Base-by-base conservation (phyloP, 2,329 filamentous ascomycete species). In the Aspergillus tamarii region DNA sequence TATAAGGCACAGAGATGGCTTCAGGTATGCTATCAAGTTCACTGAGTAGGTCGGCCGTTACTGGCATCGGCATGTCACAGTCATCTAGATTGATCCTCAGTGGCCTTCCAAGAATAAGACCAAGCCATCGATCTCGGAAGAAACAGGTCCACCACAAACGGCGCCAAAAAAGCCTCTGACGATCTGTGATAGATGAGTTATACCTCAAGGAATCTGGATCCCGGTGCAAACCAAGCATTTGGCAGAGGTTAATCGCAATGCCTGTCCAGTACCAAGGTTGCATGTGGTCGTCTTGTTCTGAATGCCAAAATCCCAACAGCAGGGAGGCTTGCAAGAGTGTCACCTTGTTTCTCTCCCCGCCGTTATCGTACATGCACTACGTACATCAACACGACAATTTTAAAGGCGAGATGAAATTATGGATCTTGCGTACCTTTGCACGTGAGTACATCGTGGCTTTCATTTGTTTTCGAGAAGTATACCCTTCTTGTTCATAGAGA, bases 261-360 rank as follows among this genome's bases (percentile, higher is more conserved):
- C 81, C 79, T 4, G 76, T 78, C 80, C 81, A 83, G 60, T 82
- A 79, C 81, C 80, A 83, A 0, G 81, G 76, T 11, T 80, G 77
- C 9, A 73, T 75, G 12, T 79, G 74, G 54, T 83, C 80, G 56
- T 82, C 77, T 0, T 76, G 71, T 36, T 80, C 76, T 0, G 76
- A 76, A 55, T 80, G 80, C 76, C 78, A 83, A 60, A 80, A 81
- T 7, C 77, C 76, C 55, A 83, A 71, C 0, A 83, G 64, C 1
- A 83, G 72, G 6, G 79, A 74, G 0, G 81, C 74, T 66, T 83
- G 81, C n/a, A 83, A 76, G 3, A 83, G 72, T 12, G 70, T n/a
- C 66, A 79, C 72, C 58, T 82, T 80, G 39, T 81, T 76, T 4
- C 69, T 73, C 53, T 81, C 77, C 4, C 76, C 74, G 30, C 76